Evolutionary conservation across 176 grass and related monocot species (phyloP).

Genomic region (Ampelocalamus luodianensis): DNA sequence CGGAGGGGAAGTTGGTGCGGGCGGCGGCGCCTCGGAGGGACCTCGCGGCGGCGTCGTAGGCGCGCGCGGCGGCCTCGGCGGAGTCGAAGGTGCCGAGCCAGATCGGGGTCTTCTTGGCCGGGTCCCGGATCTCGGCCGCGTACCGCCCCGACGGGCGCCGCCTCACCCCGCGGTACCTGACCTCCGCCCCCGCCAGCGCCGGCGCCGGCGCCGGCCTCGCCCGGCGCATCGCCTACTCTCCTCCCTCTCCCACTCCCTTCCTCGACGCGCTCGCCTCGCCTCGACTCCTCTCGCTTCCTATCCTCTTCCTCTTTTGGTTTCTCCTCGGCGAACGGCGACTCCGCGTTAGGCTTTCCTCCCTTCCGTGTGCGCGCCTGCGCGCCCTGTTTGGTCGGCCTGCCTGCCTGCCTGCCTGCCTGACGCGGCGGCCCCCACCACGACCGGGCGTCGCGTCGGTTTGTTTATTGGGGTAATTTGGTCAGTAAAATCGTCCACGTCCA

Average conservation of each 20-base stretch:
- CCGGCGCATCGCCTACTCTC: conserved; percentile 36
- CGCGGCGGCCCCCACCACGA: conserved; percentile 44
- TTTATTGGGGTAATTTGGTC: background rate
- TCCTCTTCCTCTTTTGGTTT: background rate
- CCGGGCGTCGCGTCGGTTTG: conserved; percentile 46
- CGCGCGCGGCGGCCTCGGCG: conserved; percentile 69
- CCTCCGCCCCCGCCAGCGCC: conserved; percentile 28
- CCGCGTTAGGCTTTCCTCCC: conserved; percentile 34
- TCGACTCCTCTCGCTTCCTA: background rate
- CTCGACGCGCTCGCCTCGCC: background rate
- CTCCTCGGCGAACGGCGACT: conserved; percentile 47
- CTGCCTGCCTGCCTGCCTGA: conserved; percentile 29
- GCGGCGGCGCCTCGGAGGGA: conserved; percentile 63
- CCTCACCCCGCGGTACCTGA: conserved; percentile 72
- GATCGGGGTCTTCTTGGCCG: conserved; percentile 64
- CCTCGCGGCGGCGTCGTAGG: conserved; percentile 79
- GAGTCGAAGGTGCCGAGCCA: conserved; percentile 90
- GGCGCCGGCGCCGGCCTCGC: conserved; percentile 44
- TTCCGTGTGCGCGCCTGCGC: background rate
- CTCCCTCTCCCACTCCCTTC: background rate
- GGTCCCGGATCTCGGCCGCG: conserved; percentile 91
- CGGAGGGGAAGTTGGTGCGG: conserved; percentile 61
- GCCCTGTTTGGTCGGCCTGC: conserved; percentile 51
- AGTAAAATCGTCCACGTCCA: background rate
- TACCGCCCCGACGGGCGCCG: conserved; percentile 71